phyloP scores from a whole-genome alignment of 495 filamentous ascomycete species.

The Neurospora sp. region DNA sequence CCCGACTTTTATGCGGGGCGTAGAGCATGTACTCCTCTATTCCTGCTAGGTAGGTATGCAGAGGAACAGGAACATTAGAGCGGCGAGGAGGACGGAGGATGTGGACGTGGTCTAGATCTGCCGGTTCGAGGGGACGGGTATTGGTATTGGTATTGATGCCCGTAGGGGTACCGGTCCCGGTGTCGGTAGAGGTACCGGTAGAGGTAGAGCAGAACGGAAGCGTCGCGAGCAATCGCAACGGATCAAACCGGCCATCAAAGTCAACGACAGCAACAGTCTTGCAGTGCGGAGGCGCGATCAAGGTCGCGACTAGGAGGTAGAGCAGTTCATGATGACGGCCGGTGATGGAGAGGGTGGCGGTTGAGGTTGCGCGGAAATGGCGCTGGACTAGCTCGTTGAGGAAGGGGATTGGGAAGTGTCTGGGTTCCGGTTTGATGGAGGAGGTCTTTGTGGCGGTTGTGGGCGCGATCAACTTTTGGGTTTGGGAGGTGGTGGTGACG shows the following conservation, averaged over 20 bases:
- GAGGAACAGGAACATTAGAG: background rate
- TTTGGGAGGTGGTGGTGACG: background rate
- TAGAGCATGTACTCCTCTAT: slow-evolving; percentile 41
- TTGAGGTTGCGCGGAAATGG: slow-evolving; percentile 27
- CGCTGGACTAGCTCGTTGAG: slow-evolving; percentile 31
- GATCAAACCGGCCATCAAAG: slow-evolving; percentile 55
- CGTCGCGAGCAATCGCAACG: slow-evolving; percentile 38
- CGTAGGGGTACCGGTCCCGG: background rate
- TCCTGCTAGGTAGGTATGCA: slow-evolving; percentile 16
- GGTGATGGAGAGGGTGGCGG: slow-evolving; percentile 31
- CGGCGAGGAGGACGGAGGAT: slow-evolving; percentile 24
- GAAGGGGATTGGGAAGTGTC: slow-evolving; percentile 28
- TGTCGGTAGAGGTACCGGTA: background rate
- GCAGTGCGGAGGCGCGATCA: slow-evolving; percentile 43
- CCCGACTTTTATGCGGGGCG: slow-evolving; percentile 30
- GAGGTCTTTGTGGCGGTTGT: background rate
- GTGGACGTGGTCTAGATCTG: slow-evolving; percentile 31
- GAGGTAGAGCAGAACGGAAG: background rate
- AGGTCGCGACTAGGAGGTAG: slow-evolving; percentile 48
- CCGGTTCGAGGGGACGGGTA: background rate
- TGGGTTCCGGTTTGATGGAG: background rate
- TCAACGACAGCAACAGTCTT: slow-evolving; percentile 63
- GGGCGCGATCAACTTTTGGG: background rate
- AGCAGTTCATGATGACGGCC: slow-evolving; percentile 57
- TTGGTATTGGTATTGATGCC: background rate